phyloP scores from a whole-genome alignment of 202 grass and related monocot genomes.

The Tripidium arundinaceum region DNA sequence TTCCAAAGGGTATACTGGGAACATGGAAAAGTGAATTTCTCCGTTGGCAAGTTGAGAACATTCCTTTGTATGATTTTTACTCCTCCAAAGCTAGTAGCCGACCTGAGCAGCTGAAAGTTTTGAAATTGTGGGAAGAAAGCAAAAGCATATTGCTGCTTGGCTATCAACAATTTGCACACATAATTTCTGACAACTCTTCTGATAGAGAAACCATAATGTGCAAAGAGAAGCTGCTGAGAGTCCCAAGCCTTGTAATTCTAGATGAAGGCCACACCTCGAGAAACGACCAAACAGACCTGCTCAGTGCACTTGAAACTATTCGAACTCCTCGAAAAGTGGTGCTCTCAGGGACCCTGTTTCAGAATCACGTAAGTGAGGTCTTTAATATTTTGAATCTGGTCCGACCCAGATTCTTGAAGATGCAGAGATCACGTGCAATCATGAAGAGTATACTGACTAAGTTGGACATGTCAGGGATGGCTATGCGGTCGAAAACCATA shows the following conservation, averaged over 20 bases:
- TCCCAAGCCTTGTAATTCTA: slow-evolving; percentile 76
- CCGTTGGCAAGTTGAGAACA: slow-evolving; percentile 66
- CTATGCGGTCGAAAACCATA: slow-evolving; percentile 27
- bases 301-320: slow-evolving; percentile 65
- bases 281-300: slow-evolving; percentile 65
- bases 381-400: slow-evolving; percentile 89
- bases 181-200: slow-evolving; percentile 43
- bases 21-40: slow-evolving; percentile 80
- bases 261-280: slow-evolving; percentile 93
- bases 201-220: slow-evolving; percentile 40
- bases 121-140: slow-evolving; percentile 70
- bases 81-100: slow-evolving; percentile 53
- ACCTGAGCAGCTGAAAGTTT: slow-evolving; percentile 60
- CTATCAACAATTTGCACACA: slow-evolving; percentile 68
- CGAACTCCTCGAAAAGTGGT: slow-evolving; percentile 66
- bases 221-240: slow-evolving; percentile 50
- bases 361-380: slow-evolving; percentile 85
- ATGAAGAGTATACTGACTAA: slow-evolving; percentile 57
- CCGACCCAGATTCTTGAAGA: slow-evolving; percentile 65
- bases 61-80: slow-evolving; percentile 82
- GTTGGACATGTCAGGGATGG: slow-evolving; percentile 55
- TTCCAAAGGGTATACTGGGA: slow-evolving; percentile 74
- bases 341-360: slow-evolving; percentile 78
- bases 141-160: slow-evolving; percentile 72
- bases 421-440: slow-evolving; percentile 52